Evolutionary conservation across 352 stramenopile species (phyloP), one percentile per base, ranked within the genome.

Genomic region (Halophytophthora polymorphica): DNA sequence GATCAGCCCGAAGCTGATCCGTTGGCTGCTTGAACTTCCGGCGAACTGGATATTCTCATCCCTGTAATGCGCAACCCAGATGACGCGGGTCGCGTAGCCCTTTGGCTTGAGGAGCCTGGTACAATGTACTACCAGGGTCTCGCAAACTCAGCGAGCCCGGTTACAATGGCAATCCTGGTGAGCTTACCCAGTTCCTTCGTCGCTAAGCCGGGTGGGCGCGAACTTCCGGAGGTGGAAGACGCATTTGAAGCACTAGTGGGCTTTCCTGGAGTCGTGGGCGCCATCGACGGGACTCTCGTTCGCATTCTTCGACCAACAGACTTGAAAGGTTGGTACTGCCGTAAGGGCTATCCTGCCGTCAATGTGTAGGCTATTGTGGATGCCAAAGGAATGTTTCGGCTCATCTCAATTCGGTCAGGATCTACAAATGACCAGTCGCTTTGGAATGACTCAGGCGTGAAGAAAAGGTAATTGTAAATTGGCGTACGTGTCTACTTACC

Each of bases 361-460:
- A 60, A 60, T 17, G 38, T 50, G n/a, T 45, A 60, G 37, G 38
- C 45, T 18, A 38, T 60, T 3, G 53, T 53, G 2, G 39, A 53
- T 21, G 21, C 25, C 28, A 25, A 29, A 14, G 31, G 38, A 0
- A 4, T 15, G 3, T 60, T 60, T 40, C 28, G 28, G 3, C 53
- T 38, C 10, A 41, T 49, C 15, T 60, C 45, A 28, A 54, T 53
- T 34, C 23, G 53, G 1, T n/a, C 39, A 5, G 37, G 53, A 3
- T 60, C 53, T n/a, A 53, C 17, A 15, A 66, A 61, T 17, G 57
- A 66, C 36, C 40, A 66, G 33, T 53, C 57, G 2, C 31, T 61
- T 18, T 60, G 57, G 45, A 66, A 59, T 42, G 35, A 45, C 34
- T 60, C 57, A 1, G 50, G 50, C 6, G 11, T 60, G 17, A 31